Evolutionary conservation across 768 basidiomycete genomes (phyloP), one percentile per base, ranked within the genome.

Genomic region (Lactarius quietus): DNA sequence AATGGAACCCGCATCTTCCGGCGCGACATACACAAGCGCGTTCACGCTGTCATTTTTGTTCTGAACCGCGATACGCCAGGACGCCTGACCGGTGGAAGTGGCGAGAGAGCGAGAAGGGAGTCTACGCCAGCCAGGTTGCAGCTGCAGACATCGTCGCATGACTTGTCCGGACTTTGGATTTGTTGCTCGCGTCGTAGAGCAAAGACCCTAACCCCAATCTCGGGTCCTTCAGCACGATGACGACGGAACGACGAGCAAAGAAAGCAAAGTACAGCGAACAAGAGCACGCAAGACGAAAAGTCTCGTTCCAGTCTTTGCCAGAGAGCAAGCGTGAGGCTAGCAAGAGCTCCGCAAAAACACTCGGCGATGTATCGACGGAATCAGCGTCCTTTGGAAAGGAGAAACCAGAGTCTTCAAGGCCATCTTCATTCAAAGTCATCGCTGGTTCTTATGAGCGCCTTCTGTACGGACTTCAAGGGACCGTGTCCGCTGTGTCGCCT

Each of bases 371-470:
- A 18, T 77, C 45, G 79, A 68, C 72, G 74, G 52, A 70, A 64
- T 17, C 23, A 48, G 74, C 75, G 35, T 23, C 62, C 54, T 45
- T 60, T 28, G n/a, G 10, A 35, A 59, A 29, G 53, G 29, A 38
- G 36, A 15, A 45, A 28, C 48, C 15, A 51, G 41, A 33, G 4
- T 52, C 70, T 0, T 28, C 72, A 1, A 77, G 84, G 14, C 85
- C 89, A 0, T 74, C 78, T 0, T 84, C 86, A 3, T 98, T 97
- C 82, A 89, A 92, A 76, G 76, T 98, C 68, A 80, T 98, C 29
- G 92, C 89, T 1, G 97, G 97, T 0, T 93, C 95, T 20, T 99
- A 98, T 76, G 97, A 99, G 80, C 97, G 95, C 72, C 81, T 98
- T 18, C 82, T 99, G 20, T 98, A 97, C 70, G 95, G 95, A 15